Evolutionary conservation across 2,329 filamentous ascomycete species (phyloP), one percentile per base, ranked within the genome.

Genomic region (Trichoderma afroharzianum): DNA sequence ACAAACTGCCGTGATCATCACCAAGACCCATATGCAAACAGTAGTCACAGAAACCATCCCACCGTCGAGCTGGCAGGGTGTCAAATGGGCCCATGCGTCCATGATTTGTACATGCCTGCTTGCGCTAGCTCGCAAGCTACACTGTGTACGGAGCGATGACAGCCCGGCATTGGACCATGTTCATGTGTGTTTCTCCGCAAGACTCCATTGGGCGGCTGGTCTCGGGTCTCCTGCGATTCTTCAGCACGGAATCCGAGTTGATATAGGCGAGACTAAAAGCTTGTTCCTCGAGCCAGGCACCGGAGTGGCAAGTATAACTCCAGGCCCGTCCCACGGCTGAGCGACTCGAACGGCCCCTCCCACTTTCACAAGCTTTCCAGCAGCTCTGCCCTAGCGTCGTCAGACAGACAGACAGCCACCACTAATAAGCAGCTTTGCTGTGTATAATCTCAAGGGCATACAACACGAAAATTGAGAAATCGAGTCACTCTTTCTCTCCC

Each of bases 181-280:
- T 59, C 63, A 71, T 53, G 50, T 43, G 12, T 57, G 6, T 55
- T 47, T 68, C 69, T 71, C 69, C 69, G 53, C 26, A 32, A 30
- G 70, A 55, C 36, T 50, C 70, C 70, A 57, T 70, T 55, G 43
- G 21, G 57, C 70, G 70, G 64, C 61, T 72, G 70, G 70, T 72
- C 64, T 72, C 70, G 70, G 70, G 36, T 69, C 24, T 68, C 30
- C 36, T 68, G 66, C n/a, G 55, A 68, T 21, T 53, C 57, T 62
- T 24, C 36, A 36, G 57, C 33, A 69, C 55, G 67, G 67, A 69
- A 61, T 69, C 55, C 67, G 57, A 69, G 67, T 58, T 33, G 67
- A 68, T 68, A 68, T 12, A 68, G 64, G 64, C 64, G 64, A 68
- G 67, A 62, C 67, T 62, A 69, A 62, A 39, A 30, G 57, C 57